These are phyloP conservation scores for Magnaporthiopsis rhizophila DNA, from an alignment of 2,329 filamentous ascomycete genomes.

Conservation along the genomic window DNA sequence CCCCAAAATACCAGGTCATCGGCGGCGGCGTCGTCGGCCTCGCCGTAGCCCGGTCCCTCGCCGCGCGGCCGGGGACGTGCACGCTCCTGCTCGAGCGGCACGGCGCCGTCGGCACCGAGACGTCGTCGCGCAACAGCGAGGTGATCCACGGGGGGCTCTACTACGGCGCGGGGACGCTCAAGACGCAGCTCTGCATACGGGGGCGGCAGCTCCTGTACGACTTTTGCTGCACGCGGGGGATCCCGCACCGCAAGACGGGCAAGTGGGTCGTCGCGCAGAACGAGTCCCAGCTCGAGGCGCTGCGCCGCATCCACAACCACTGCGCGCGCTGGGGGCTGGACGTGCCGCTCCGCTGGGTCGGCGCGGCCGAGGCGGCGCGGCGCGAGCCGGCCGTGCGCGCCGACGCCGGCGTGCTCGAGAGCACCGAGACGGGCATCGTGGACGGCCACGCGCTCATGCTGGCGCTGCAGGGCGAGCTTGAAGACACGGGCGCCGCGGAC, in stretches of 20 bases:
- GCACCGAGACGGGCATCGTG: constrained; percentile 79
- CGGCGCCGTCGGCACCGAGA: constrained; percentile 69
- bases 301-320: constrained; percentile 41
- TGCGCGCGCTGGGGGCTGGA: constrained; percentile 26
- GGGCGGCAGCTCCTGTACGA: constrained; percentile 73
- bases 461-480: constrained; percentile 66
- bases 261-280: constrained; percentile 96
- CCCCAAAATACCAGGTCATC: constrained; percentile 34
- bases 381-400: constrained; percentile 72
- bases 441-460: constrained; percentile 83
- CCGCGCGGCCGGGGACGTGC: constrained; percentile 41
- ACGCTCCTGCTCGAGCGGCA: constrained; percentile 75
- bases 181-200: constrained; percentile 72
- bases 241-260: constrained; percentile 67
- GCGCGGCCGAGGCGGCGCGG: constrained; percentile 46
- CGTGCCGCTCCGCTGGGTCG: constrained; percentile 63
- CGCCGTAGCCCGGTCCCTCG: constrained; percentile 66
- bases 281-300: constrained; percentile 56
- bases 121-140: constrained; percentile 84
- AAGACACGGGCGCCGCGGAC: constrained; percentile 62
- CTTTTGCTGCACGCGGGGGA: constrained; percentile 58
- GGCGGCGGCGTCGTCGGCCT: constrained; percentile 67
- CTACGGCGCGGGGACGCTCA: constrained; percentile 69
- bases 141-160: constrained; percentile 95
- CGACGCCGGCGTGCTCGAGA: constrained; percentile 68